A percentile compares a stretch with the other conserved stretches of the same genome.
Evolutionary conservation across 306 rosid species (phyloP).

Genomic region (Casuarina equisetifolia): DNA sequence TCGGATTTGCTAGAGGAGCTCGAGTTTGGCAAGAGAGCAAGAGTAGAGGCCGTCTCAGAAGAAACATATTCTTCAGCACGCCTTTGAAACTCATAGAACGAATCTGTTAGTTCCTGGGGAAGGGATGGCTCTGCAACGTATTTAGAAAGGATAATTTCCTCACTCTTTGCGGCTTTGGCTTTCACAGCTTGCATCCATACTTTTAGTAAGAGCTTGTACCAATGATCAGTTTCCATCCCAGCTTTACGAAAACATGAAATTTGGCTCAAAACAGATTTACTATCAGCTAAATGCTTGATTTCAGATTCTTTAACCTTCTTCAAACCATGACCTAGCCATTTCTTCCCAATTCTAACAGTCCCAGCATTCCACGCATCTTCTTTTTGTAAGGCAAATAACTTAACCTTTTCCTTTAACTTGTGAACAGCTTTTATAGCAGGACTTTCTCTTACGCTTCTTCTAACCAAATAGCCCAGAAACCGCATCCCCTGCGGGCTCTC

Average conservation of each 20-base stretch:
- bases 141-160: conserved; percentile 63
- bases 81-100: conserved; percentile 65
- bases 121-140: conserved; percentile 67
- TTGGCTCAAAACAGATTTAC: conserved; percentile 51
- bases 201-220: conserved; percentile 79
- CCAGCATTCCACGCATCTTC: conserved; percentile 74
- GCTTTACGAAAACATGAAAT: conserved; percentile 68
- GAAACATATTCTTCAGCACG: conserved; percentile 65
- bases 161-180: conserved; percentile 53
- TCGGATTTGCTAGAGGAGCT: conserved; percentile 40
- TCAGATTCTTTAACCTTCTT: conserved; percentile 93
- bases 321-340: conserved; percentile 89
- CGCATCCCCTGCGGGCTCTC: conserved; percentile 42
- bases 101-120: conserved; percentile 65
- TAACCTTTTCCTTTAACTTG: conserved; percentile 79
- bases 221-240: conserved; percentile 96
- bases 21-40: conserved; percentile 60
- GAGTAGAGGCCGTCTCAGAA: conserved; percentile 64
- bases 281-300: conserved; percentile 69
- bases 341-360: conserved; percentile 72
- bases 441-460: conserved; percentile 57
- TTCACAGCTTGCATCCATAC: conserved; percentile 77
- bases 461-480: conserved; percentile 65
- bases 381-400: conserved; percentile 68
- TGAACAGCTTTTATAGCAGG: conserved; percentile 75